Evolutionary conservation across 768 basidiomycete genomes (phyloP).

Genomic region (Kwoniella dendrophila): DNA sequence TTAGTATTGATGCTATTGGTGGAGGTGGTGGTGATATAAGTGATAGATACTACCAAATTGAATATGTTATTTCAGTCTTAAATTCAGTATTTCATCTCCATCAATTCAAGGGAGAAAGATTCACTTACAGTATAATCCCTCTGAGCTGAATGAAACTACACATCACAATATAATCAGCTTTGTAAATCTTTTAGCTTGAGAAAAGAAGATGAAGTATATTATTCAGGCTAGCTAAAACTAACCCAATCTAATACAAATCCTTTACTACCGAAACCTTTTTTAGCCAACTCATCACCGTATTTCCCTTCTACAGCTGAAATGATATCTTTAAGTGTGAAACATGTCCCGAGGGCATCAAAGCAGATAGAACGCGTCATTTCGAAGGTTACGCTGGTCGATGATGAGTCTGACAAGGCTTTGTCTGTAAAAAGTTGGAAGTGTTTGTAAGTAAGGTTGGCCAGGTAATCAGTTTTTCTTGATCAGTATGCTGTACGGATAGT

Average conservation of each 20-base stretch:
- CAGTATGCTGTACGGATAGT: too few relatives aligned
- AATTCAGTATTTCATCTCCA: neutral
- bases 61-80: neutral
- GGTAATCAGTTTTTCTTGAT: too few relatives aligned
- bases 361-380: slow-evolving; percentile 33
- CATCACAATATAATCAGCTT: neutral
- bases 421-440: too few relatives aligned
- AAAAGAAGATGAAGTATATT: neutral
- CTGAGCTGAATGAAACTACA: slow-evolving; percentile 41
- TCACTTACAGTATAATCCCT: slow-evolving; percentile 36
- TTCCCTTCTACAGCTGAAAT: slow-evolving; percentile 30
- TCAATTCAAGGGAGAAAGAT: neutral
- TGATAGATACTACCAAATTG: slow-evolving; percentile 28
- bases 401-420: too few relatives aligned
- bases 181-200: neutral
- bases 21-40: slow-evolving; percentile 36
- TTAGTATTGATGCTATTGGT: slow-evolving; percentile 36
- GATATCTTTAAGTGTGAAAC: slow-evolving; percentile 36
- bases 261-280: slow-evolving; percentile 23
- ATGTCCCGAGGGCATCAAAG: slow-evolving; percentile 44
- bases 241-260: slow-evolving; percentile 38
- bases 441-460: too few relatives aligned
- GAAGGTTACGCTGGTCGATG: too few relatives aligned
- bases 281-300: slow-evolving; percentile 25
- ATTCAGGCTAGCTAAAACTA: slow-evolving; percentile 1